Conservation (phyloP, 805 yeast species). For the Saccharomyces paradoxus region DNA sequence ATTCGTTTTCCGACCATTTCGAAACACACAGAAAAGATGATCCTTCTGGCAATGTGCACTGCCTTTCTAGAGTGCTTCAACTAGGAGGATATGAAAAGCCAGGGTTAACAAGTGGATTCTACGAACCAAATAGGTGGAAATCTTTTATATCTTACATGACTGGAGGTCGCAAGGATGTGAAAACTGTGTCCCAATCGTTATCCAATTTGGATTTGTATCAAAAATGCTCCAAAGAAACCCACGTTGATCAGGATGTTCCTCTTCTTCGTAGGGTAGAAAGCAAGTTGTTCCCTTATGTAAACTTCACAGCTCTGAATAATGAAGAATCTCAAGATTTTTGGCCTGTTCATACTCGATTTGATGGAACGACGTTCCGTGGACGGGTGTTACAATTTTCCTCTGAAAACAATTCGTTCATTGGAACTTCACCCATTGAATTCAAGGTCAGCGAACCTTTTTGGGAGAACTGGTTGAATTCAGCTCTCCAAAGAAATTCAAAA, state of each 20-base stretch:
- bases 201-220: not conserved
- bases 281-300: not conserved
- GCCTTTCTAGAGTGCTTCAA: not conserved
- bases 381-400: not conserved
- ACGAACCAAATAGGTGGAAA: not conserved
- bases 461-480: not conserved
- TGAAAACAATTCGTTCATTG: not conserved
- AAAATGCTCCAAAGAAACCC: not conserved
- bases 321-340: not conserved
- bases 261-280: not conserved
- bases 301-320: not conserved
- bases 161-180: not conserved
- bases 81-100: not conserved
- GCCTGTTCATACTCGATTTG: not conserved
- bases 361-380: not conserved
- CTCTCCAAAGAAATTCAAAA: not conserved
- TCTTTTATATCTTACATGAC: not conserved
- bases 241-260: not conserved
- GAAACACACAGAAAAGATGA: not conserved
- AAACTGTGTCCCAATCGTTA: not conserved
- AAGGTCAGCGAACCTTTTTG: not conserved
- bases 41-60: not conserved
- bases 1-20: not conserved
- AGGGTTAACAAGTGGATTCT: not conserved
- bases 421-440: not conserved